Evolutionary conservation across 2,329 filamentous ascomycete genomes (phyloP).

Genomic region (Botrytis byssoidea): DNA sequence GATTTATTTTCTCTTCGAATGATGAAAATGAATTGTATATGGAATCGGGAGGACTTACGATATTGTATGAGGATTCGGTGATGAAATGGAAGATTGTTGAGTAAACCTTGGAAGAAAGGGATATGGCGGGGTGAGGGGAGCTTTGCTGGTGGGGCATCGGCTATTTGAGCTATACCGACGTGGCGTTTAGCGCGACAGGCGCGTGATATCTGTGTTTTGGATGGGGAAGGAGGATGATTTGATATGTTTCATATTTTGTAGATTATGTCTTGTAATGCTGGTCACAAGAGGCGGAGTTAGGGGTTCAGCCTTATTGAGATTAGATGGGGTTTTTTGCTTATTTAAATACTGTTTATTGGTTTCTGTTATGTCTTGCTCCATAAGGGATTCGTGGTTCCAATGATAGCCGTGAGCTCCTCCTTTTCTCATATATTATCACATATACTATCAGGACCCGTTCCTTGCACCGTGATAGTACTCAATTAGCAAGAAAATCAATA

Average conservation of each 20-base stretch:
- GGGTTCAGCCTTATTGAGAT: conserved; percentile 3
- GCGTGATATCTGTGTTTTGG: not conserved
- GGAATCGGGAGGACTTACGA: not conserved
- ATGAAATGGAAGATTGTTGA: not conserved
- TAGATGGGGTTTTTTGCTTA: not conserved
- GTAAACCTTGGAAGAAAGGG: conserved; percentile 3
- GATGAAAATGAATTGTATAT: not conserved
- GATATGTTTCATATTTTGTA: not conserved
- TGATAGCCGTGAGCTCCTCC: not conserved
- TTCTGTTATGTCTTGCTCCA: not conserved
- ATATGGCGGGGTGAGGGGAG: conserved; percentile 16
- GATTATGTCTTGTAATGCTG: not conserved
- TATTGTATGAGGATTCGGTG: not conserved
- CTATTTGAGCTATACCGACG: not conserved
- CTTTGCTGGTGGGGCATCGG: not conserved
- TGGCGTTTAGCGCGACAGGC: conserved; percentile 1
- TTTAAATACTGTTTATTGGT: not conserved
- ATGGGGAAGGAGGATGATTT: not conserved
- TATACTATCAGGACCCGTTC: not conserved
- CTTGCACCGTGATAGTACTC: not conserved
- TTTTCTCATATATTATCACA: not conserved
- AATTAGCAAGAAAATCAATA: not conserved
- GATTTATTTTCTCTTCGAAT: not conserved
- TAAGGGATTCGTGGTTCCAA: not conserved
- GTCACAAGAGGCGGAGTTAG: not conserved